phyloP scores from a whole-genome alignment of 495 filamentous ascomycete genomes.

The Neurospora tetraspora region DNA sequence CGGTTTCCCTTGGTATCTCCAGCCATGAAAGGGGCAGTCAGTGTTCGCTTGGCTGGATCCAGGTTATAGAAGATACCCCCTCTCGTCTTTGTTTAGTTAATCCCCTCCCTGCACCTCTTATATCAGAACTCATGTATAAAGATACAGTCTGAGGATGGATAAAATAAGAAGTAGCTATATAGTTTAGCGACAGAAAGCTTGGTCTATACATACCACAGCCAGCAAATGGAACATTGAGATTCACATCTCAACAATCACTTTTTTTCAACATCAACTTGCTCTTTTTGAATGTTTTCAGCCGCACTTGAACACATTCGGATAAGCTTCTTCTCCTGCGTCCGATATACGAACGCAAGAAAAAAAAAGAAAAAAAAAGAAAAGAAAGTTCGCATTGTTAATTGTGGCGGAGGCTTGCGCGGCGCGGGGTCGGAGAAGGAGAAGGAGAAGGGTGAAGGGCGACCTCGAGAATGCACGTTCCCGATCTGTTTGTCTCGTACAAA shows the following conservation, averaged over 20 bases:
- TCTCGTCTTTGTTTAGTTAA: conserved; percentile 23
- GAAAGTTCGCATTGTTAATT: background rate
- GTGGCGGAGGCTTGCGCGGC: background rate
- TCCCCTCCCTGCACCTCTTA: background rate
- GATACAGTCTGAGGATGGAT: background rate
- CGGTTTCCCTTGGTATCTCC: background rate
- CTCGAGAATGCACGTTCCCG: background rate
- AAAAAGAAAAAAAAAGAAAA: background rate
- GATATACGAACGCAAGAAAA: background rate
- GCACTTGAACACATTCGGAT: background rate
- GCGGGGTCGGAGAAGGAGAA: background rate
- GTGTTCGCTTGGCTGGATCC: conserved; percentile 35
- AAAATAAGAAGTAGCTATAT: background rate
- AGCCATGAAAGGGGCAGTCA: conserved; percentile 21
- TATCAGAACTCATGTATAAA: background rate
- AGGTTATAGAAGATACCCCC: conserved; percentile 40
- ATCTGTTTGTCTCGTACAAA: background rate
- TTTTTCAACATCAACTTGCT: background rate
- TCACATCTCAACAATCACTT: background rate
- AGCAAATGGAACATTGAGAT: background rate
- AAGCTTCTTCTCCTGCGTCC: background rate
- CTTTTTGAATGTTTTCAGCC: background rate
- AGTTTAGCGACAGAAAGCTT: background rate
- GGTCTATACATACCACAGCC: background rate
- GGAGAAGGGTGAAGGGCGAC: background rate